Evolutionary conservation across 495 filamentous ascomycete species (phyloP).

Genomic region (Penicillium tannophilum): DNA sequence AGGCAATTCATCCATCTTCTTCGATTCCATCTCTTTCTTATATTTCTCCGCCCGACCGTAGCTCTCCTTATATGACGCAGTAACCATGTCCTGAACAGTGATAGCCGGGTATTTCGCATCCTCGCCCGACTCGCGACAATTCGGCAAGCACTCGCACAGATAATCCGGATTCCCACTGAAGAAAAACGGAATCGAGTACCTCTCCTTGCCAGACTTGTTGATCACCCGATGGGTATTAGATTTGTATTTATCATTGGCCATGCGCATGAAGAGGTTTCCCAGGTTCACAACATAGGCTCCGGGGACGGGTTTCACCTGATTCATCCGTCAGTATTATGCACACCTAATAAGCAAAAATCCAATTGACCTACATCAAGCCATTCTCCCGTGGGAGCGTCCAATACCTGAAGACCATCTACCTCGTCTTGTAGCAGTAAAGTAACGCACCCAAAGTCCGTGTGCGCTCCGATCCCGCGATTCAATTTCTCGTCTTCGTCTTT

Average conservation of each 20-base stretch:
- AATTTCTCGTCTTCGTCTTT: conserved; percentile 44
- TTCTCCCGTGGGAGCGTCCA: conserved; percentile 47
- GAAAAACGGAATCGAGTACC: conserved; percentile 67
- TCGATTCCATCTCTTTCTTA: conserved; percentile 31
- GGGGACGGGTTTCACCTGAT: conserved; percentile 47
- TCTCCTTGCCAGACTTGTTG: conserved; percentile 44
- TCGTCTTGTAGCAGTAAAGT: conserved; percentile 52
- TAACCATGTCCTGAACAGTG: conserved; percentile 41
- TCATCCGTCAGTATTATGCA: neutral
- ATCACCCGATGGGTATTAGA: conserved; percentile 58
- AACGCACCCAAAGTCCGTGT: conserved; percentile 49
- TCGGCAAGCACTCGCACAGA: conserved; percentile 55
- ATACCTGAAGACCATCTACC: conserved; percentile 52
- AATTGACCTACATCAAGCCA: conserved; percentile 41
- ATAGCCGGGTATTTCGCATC: conserved; percentile 52
- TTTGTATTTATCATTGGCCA: conserved; percentile 60
- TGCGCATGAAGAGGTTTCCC: conserved; percentile 60
- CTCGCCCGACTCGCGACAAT: conserved; percentile 41
- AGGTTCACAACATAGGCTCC: conserved; percentile 59
- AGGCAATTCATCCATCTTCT: conserved; percentile 12
- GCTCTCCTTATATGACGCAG: conserved; percentile 34
- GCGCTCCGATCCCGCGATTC: conserved; percentile 48
- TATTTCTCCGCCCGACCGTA: conserved; percentile 40
- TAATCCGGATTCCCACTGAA: conserved; percentile 57
- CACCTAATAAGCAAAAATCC: neutral